phyloP scores from a whole-genome alignment of 495 filamentous ascomycete genomes.

The Lasiosphaeria ovina region DNA sequence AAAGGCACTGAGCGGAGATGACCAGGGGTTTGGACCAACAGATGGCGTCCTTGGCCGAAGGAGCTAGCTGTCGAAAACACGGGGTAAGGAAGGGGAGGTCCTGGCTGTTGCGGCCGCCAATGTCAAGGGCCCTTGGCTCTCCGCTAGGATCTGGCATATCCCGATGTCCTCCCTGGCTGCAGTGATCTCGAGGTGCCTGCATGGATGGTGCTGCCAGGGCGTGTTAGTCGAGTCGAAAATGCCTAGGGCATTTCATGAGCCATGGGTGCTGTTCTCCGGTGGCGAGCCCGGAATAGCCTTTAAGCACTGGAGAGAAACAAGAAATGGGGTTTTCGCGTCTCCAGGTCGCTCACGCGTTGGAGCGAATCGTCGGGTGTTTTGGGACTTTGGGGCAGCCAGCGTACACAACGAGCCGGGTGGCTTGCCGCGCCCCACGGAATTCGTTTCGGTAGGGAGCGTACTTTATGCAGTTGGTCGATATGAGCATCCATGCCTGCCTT shows the following conservation, averaged over 20 bases:
- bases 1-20: too few relatives aligned
- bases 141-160: not conserved
- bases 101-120: not conserved
- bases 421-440: not conserved
- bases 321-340: not conserved
- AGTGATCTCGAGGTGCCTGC: constrained; percentile 1
- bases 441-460: not conserved
- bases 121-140: not conserved
- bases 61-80: too few relatives aligned
- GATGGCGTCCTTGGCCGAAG: too few relatives aligned
- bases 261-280: too few relatives aligned
- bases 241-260: too few relatives aligned
- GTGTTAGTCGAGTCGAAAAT: too few relatives aligned
- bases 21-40: too few relatives aligned
- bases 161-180: constrained; percentile 3
- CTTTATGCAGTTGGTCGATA: not conserved
- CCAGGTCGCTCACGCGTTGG: not conserved
- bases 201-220: not conserved
- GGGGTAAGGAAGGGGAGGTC: not conserved
- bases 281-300: too few relatives aligned
- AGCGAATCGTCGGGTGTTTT: not conserved
- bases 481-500: not conserved
- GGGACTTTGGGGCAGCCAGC: not conserved
- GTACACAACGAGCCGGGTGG: not conserved
- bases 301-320: not conserved